phyloP scores from a whole-genome alignment of 1,284 basidiomycete species.

The Anthracocystis panici-leucophaei region DNA sequence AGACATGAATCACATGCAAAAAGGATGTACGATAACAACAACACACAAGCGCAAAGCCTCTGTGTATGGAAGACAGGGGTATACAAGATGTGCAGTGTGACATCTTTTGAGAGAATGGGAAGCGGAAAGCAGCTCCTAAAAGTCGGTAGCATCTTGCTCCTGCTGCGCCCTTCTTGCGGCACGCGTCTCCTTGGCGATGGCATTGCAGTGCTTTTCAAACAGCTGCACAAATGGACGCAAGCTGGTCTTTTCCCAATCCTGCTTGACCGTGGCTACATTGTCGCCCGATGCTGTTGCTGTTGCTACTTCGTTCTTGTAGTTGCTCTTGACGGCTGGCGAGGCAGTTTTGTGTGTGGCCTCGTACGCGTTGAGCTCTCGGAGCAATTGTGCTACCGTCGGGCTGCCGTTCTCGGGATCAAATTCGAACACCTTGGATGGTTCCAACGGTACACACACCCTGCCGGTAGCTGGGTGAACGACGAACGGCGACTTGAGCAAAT shows the following conservation, averaged over 20 bases:
- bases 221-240: slow-evolving; percentile 90
- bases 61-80: slow-evolving; percentile 4
- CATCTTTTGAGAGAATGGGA: background rate
- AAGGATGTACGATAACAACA: background rate
- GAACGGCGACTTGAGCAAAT: slow-evolving; percentile 97
- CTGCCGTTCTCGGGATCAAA: slow-evolving; percentile 85
- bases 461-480: slow-evolving; percentile 97
- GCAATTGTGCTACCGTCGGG: slow-evolving; percentile 85
- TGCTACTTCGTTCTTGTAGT: slow-evolving; percentile 31
- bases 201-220: slow-evolving; percentile 79
- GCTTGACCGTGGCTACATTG: slow-evolving; percentile 50
- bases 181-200: slow-evolving; percentile 46
- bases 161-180: slow-evolving; percentile 32
- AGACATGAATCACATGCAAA: background rate
- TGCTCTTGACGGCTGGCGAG: slow-evolving; percentile 34
- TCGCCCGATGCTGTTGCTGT: slow-evolving; percentile 29
- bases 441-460: slow-evolving; percentile 92
- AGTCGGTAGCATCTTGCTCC: slow-evolving; percentile 46
- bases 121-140: slow-evolving; percentile 10
- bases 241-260: slow-evolving; percentile 74
- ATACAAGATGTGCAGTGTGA: slow-evolving; percentile 6
- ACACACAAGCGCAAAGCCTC: background rate
- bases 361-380: slow-evolving; percentile 80
- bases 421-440: slow-evolving; percentile 80
- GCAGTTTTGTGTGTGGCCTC: slow-evolving; percentile 69